Base-by-base conservation (phyloP, 805 yeast species). In the Suhomyces sp. region DNA sequence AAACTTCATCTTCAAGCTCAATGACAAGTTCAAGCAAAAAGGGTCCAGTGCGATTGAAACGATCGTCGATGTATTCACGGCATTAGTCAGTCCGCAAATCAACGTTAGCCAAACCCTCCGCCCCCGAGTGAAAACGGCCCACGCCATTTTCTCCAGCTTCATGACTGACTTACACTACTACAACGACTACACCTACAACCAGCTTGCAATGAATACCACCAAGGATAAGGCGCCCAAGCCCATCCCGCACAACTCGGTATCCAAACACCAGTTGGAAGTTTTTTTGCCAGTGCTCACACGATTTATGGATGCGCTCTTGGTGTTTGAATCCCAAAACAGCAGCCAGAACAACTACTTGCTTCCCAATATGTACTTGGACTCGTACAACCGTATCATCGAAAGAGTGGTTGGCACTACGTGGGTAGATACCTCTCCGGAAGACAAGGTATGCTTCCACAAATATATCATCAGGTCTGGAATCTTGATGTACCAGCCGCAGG, bases 1-100 rank as follows among this genome's bases (percentile, higher is more conserved):
- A 41, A 64, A 63, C 41, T 65, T 73, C 49, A 65, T 75, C 41
- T 68, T 60, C 58, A 70, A 67, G 52, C 59, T 71, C 21, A 63
- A 62, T 48, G 69, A 65, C 43, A 53, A 60, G 48, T 58, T 60
- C 27, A 60, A 57, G 43, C 25, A 39, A 17, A 47, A 52, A 31
- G 53, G 57, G 7, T 43, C 35, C 9, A 49, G 57, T 29, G 61
- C 70, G 4, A 62, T 60, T n/a, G 50, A 58, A 1, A 55, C 62
- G 21, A 64, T 68, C 3, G 56, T 59, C 20, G 76, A 72, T 44
- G 50, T 71, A 4, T 55, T 70, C 19, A 57, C 64, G 4, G 61
- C 61, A 0, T 52, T 70, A 20, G 54, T 58, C 21, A 57, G 58
- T 31, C 52, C 57, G 7, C 22, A 53, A 17, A 49, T 60, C 43